Percentiles rank a stretch among this genome's conserved stretches.
Evolutionary conservation across 805 yeast species (phyloP).

Genomic region (Isabelozyma rhagii): DNA sequence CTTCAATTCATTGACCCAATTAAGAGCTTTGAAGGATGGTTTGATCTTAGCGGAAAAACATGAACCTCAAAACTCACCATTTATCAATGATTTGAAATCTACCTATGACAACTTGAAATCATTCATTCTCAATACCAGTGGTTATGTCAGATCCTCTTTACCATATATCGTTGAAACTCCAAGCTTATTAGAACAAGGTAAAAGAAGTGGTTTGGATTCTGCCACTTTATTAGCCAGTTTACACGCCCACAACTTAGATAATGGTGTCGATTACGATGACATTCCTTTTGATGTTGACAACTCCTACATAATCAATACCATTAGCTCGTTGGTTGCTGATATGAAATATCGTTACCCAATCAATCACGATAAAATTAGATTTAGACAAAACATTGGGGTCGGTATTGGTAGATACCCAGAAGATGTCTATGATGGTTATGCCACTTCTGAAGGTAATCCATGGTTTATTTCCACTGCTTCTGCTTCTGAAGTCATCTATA

Average conservation of each 20-base stretch:
- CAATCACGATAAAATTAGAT: slow-evolving; percentile 49
- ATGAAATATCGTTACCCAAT: slow-evolving; percentile 79
- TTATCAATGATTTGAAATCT: slow-evolving; percentile 22
- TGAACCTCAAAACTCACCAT: slow-evolving; percentile 22
- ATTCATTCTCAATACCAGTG: slow-evolving; percentile 39
- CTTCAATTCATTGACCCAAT: slow-evolving; percentile 74
- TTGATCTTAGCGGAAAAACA: slow-evolving; percentile 28
- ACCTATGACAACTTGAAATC: slow-evolving; percentile 33
- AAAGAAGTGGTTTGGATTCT: slow-evolving; percentile 73
- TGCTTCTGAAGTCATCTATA: slow-evolving; percentile 62
- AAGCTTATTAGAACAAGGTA: slow-evolving; percentile 27
- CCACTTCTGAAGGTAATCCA: slow-evolving; percentile 79
- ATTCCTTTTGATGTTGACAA: slow-evolving; percentile 67
- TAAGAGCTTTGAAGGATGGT: slow-evolving; percentile 65
- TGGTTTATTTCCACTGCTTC: slow-evolving; percentile 83
- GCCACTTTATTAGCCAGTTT: slow-evolving; percentile 61
- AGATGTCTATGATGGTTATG: slow-evolving; percentile 78
- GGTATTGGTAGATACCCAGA: slow-evolving; percentile 93
- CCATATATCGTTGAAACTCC: slow-evolving; percentile 76
- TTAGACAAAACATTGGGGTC: slow-evolving; percentile 42
- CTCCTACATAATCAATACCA: slow-evolving; percentile 56
- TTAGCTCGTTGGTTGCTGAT: slow-evolving; percentile 57
- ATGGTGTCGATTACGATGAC: slow-evolving; percentile 25
- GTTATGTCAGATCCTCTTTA: slow-evolving; percentile 28
- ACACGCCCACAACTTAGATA: slow-evolving; percentile 44